Percentiles rank a stretch among this genome's conserved stretches.
These are phyloP conservation scores for Gleditsia sinensis DNA, from an alignment of 306 rosid species.

Conservation along the genomic window DNA sequence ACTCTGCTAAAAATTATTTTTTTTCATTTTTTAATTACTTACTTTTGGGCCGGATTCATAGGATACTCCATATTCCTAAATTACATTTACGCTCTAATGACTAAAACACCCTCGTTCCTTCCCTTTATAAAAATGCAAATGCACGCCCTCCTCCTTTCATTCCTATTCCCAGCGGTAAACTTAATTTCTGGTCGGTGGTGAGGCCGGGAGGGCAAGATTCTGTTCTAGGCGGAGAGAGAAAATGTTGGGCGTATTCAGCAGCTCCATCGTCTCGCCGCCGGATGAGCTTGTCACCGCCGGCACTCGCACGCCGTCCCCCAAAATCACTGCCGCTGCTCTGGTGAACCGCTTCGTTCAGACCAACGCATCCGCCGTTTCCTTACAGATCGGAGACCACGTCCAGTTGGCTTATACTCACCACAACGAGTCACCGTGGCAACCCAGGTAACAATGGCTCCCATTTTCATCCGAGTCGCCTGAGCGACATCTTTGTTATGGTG, in stretches of 20 bases:
- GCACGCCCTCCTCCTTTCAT: not conserved
- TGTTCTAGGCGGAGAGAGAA: not conserved
- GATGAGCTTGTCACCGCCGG: slow-evolving; percentile 94
- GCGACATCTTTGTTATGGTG: no score
- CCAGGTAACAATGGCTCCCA: slow-evolving; percentile 58
- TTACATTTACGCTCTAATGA: not conserved
- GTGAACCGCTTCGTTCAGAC: slow-evolving; percentile 60
- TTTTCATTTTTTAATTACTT: not conserved
- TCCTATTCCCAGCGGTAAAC: slow-evolving; percentile 40
- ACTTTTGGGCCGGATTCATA: not conserved
- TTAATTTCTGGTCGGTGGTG: no score
- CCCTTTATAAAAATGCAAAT: slow-evolving; percentile 37
- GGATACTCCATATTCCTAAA: not conserved
- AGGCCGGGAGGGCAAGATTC: not conserved
- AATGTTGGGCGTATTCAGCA: slow-evolving; percentile 91
- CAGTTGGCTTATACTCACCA: slow-evolving; percentile 76
- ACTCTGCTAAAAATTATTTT: not conserved
- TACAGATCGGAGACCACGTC: slow-evolving; percentile 70
- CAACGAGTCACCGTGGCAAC: slow-evolving; percentile 64
- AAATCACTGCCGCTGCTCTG: slow-evolving; percentile 58
- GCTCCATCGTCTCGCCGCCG: slow-evolving; percentile 80
- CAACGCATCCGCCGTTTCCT: slow-evolving; percentile 62
- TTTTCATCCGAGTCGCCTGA: no score
- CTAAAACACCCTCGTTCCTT: slow-evolving; percentile 30
- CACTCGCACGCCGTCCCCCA: slow-evolving; percentile 89